A percentile compares a stretch with the other conserved stretches of the same genome.
Evolutionary conservation across 2,329 filamentous ascomycete species (phyloP).

Genomic region (Colletotrichum navitas): DNA sequence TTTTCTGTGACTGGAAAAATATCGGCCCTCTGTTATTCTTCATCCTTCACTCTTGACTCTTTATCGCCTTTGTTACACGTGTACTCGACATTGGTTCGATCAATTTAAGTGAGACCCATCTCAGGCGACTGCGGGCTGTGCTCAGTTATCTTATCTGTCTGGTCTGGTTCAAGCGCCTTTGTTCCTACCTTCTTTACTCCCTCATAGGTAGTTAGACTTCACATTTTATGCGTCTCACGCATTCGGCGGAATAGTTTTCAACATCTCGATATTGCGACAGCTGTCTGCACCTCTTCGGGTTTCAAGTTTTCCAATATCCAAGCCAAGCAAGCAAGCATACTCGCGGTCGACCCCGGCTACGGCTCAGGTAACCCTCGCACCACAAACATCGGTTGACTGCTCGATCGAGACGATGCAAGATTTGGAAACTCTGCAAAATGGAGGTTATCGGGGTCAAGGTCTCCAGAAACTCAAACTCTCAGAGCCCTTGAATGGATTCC

Average conservation of each 20-base stretch:
- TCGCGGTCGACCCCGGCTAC: background rate
- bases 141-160: conserved; percentile 24
- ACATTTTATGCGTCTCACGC: background rate
- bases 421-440: conserved; percentile 48
- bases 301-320: background rate
- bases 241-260: background rate
- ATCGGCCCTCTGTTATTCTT: background rate
- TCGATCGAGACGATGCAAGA: conserved; percentile 47
- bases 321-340: background rate
- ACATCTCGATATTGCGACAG: background rate
- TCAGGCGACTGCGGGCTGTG: background rate
- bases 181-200: background rate
- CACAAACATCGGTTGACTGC: background rate
- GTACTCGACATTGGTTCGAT: background rate
- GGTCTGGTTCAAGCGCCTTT: background rate
- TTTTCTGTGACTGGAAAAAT: background rate
- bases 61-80: background rate
- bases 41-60: background rate
- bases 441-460: conserved; percentile 48
- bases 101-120: conserved; percentile 17
- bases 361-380: background rate
- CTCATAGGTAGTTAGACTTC: background rate
- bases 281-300: background rate
- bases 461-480: conserved; percentile 53
- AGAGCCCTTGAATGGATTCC: conserved; percentile 52